Evolutionary conservation across 495 filamentous ascomycete genomes (phyloP), one percentile per base, ranked within the genome.

Genomic region (Friedmanniomyces simplex): DNA sequence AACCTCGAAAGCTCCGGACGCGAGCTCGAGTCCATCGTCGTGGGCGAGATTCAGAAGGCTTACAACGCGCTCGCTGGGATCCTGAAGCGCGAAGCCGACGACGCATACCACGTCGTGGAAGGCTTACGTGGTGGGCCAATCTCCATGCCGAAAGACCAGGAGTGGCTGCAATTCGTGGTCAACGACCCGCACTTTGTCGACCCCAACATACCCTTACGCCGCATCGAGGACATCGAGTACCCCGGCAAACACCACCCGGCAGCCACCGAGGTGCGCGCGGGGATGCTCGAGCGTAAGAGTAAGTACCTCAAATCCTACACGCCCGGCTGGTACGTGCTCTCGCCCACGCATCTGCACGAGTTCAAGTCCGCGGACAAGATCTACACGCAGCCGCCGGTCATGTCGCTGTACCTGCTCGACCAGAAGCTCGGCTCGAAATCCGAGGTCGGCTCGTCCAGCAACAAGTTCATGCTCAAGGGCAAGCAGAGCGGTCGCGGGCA

Each of bases 271-370:
- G 84, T 98, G 34, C 78, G 88, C 49, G 86, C 87, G 6, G 93
- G 93, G 1, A 84, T 95, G 73, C 76, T 98, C 52, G 93, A 98
- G 74, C 85, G 93, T 48, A 98, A 96, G 80, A 94, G 87, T 78
- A 98, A 97, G 68, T 98, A 97, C 69, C 75, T 98, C 42, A 98
- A 97, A 79, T 96, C 89, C 67, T 98, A 96, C 69, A 91, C 91
- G 2, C 86, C 91, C 24, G 93, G 93, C 71, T 98, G 93, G 93
- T 98, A 96, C 72, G 89, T 97, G 11, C 73, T 98, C 56, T 95
- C 93, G 57, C 88, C 93, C 21, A 97, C 93, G 36, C 93, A 98
- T 69, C 78, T 98, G 1, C 93, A 98, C 71, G 93, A 98, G 68
- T 98, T 96, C 81, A 96, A 94, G 68, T 94, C 89, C 16, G 87